Base-by-base conservation (phyloP, 768 basidiomycete genomes). In the Mycena rebaudengoi region DNA sequence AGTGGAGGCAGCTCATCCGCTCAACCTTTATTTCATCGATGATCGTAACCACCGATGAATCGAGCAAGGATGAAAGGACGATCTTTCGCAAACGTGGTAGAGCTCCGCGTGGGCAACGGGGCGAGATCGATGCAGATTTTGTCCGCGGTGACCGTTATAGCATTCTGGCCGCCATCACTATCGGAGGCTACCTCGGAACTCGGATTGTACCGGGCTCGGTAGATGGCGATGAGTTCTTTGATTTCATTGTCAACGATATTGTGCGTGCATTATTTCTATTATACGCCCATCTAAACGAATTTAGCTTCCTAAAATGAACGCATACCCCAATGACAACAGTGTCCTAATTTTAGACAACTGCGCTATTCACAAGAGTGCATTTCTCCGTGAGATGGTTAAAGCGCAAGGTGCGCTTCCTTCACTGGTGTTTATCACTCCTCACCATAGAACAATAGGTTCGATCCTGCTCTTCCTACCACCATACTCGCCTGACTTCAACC, bases 401-500 rank as follows among this genome's bases (percentile, higher is more conserved):
- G 69, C 54, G 14, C 29, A 65, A 28, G 37, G 56, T 65, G 16
- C 30, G 26, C 49, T 37, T 26, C 26, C 16, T 43, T 35, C 18
- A 29, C 25, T 23, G 3, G n/a, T n/a, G n/a, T 4, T 14, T 14
- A 5, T 7, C 26, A 5, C 10, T 37, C 26, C 43, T 16, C 16
- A 20, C 32, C 16, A n/a, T 32, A 7, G 44, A 13, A 20, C 2
- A 55, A 18, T 45, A 73, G 77, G 72, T 10, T 69, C 70, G 44
- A 29, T 67, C 0, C 56, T 76, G 4, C 30, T 74, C 16, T 77
- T 70, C 43, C 63, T 78, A 0, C 76, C 76, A 16, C 75, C 75
- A 35, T 79, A 78, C 57, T 79, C 77, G 3, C 78, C 75, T 0
- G 76, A 80, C 48, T 69, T 75, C 68, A 79, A 78, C 57, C 77